These are phyloP conservation scores for Zea luxurians DNA, from an alignment of 176 grass and related monocot genomes.

Conservation along the genomic window DNA sequence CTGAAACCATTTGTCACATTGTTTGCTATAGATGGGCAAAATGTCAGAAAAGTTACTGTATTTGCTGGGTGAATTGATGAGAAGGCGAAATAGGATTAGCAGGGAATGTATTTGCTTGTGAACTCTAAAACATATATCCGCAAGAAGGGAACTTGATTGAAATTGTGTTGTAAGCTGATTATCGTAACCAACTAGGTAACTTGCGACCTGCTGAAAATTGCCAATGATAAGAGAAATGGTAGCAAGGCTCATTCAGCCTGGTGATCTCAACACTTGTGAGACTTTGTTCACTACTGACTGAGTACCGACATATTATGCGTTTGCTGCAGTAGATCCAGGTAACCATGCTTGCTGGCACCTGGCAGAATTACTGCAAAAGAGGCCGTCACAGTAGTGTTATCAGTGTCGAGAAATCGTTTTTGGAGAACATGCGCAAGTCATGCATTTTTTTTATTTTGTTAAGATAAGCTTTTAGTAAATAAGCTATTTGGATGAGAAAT, in stretches of 20 bases:
- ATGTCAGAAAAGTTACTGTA: background rate
- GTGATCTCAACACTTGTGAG: background rate
- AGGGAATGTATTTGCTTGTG: background rate
- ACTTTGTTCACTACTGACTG: background rate
- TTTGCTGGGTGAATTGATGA: background rate
- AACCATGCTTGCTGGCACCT: background rate
- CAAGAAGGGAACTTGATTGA: background rate
- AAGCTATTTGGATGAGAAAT: conserved; percentile 1
- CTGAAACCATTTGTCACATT: background rate
- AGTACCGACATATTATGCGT: background rate
- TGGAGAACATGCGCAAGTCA: background rate
- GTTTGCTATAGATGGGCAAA: background rate
- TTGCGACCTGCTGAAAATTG: background rate
- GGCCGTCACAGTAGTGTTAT: background rate
- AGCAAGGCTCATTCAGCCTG: background rate
- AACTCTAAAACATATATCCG: background rate
- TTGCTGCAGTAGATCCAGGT: background rate
- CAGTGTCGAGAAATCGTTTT: background rate
- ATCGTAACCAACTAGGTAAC: background rate
- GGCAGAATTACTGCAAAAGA: background rate
- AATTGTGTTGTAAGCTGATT: background rate
- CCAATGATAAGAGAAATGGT: background rate
- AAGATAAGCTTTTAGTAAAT: background rate
- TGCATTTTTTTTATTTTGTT: background rate
- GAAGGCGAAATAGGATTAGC: background rate